These are phyloP conservation scores for Camelina neglecta DNA, from an alignment of 345 rosid species.

Conservation along the genomic window DNA sequence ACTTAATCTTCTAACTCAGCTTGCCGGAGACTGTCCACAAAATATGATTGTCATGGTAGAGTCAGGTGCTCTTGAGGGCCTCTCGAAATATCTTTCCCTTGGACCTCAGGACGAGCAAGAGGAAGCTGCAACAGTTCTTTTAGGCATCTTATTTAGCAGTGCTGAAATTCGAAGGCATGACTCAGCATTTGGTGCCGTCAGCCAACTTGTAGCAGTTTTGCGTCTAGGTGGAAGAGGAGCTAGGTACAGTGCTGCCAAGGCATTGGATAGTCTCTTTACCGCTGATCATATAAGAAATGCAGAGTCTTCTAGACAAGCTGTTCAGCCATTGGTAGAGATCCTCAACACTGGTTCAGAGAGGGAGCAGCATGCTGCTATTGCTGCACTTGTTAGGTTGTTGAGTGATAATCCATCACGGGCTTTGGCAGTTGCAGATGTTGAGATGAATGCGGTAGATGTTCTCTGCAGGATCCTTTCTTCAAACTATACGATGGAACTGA, in stretches of 20 bases:
- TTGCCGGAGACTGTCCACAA: conserved; percentile 87
- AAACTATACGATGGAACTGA: conserved; percentile 87
- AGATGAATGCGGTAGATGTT: conserved; percentile 98
- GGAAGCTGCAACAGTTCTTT: conserved; percentile 96
- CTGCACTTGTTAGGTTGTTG: conserved; percentile 91
- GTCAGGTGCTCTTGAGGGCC: conserved; percentile 93
- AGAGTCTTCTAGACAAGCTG: conserved; percentile 91
- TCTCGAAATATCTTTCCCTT: conserved; percentile 95
- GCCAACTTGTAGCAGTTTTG: conserved; percentile 96
- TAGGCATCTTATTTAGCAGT: conserved; percentile 86
- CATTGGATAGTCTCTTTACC: conserved; percentile 92
- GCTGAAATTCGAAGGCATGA: conserved; percentile 98
- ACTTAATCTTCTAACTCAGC: conserved; percentile 86
- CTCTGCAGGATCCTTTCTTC: conserved; percentile 97
- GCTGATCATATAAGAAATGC: conserved; percentile 99
- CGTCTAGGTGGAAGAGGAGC: conserved; percentile 99
- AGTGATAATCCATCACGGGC: conserved; percentile 98
- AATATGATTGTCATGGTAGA: conserved; percentile 96
- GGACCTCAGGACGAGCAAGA: conserved; percentile 99
- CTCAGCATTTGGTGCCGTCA: conserved; percentile 89
- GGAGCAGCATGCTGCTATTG: conserved; percentile 99
- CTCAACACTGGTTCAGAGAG: conserved; percentile 92
- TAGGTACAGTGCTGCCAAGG: conserved; percentile 94
- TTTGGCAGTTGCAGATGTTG: conserved; percentile 95
- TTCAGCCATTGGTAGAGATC: conserved; percentile 97